A percentile compares a stretch with the other conserved stretches of the same genome.
These are phyloP conservation scores for Dipteronia dyeriana DNA, from an alignment of 345 rosid genomes.

Conservation along the genomic window DNA sequence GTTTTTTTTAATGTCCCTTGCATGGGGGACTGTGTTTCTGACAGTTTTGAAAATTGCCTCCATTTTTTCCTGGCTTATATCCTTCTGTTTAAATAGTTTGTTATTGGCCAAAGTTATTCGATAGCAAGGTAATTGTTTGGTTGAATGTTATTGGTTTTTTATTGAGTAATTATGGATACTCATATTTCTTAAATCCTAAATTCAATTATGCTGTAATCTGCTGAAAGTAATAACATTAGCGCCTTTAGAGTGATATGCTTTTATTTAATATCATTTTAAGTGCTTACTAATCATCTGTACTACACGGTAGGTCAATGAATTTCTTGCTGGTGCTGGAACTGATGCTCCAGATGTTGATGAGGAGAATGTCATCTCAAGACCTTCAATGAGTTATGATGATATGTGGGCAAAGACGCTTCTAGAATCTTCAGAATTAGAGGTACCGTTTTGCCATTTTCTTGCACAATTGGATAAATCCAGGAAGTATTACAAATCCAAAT, in stretches of 20 bases:
- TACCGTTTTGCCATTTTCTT: conserved; percentile 21
- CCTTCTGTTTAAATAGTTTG: background rate
- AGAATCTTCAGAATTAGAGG: conserved; percentile 86
- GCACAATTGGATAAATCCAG: background rate
- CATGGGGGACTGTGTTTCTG: background rate
- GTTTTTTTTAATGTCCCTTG: background rate
- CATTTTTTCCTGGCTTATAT: background rate
- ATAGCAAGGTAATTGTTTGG: background rate
- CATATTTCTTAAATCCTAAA: background rate
- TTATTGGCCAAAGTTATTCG: background rate
- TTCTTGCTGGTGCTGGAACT: conserved; percentile 95
- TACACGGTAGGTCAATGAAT: conserved; percentile 81
- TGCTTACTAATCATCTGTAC: conserved; percentile 21
- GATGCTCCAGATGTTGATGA: conserved; percentile 99
- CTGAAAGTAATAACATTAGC: background rate
- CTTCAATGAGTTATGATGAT: conserved; percentile 96
- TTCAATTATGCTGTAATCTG: background rate
- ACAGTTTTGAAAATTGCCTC: background rate
- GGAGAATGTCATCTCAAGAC: conserved; percentile 79
- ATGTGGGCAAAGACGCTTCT: conserved; percentile 99
- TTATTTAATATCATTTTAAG: background rate
- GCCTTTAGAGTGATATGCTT: background rate
- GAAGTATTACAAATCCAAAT: background rate
- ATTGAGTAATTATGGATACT: background rate
- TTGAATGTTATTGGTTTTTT: background rate